A percentile compares a stretch with the other conserved stretches of the same genome.
Evolutionary conservation across 306 rosid species (phyloP).

Genomic region (Trifolium repens): DNA sequence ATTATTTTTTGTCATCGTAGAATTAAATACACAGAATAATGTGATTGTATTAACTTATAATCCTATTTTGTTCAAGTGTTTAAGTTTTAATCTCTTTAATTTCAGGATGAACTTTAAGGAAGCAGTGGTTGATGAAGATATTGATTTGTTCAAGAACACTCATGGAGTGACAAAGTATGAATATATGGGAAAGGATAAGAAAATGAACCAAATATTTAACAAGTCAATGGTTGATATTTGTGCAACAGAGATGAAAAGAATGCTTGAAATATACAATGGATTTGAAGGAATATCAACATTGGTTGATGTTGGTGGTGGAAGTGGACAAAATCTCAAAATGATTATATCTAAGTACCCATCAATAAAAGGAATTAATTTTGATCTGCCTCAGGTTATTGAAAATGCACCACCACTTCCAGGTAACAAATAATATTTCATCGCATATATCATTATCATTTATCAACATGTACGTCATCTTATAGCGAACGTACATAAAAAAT

Average conservation of each 20-base stretch:
- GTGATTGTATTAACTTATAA: too few species aligned
- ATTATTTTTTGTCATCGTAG: too few species aligned
- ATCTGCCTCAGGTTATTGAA: conserved; percentile 45
- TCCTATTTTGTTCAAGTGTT: background rate
- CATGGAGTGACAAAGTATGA: conserved; percentile 44
- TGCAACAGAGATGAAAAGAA: conserved; percentile 24
- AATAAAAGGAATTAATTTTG: conserved; percentile 49
- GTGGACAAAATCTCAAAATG: conserved; percentile 43
- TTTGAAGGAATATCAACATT: conserved; percentile 41
- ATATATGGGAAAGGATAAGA: conserved; percentile 36
- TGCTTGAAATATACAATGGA: conserved; percentile 43
- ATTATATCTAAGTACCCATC: conserved; percentile 44
- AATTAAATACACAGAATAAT: background rate
- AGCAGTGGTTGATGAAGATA: conserved; percentile 34
- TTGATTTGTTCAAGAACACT: conserved; percentile 37
- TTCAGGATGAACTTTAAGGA: conserved; percentile 46
- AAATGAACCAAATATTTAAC: conserved; percentile 39
- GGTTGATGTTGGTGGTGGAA: conserved; percentile 52
- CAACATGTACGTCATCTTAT: background rate
- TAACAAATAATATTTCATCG: background rate
- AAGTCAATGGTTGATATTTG: conserved; percentile 30
- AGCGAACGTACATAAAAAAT: too few species aligned
- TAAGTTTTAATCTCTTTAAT: background rate
- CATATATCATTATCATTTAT: background rate
- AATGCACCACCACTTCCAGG: conserved; percentile 37